A percentile compares a stretch with the other conserved stretches of the same genome.
phyloP scores from a whole-genome alignment of 306 rosid species.

The Sindora glabra region DNA sequence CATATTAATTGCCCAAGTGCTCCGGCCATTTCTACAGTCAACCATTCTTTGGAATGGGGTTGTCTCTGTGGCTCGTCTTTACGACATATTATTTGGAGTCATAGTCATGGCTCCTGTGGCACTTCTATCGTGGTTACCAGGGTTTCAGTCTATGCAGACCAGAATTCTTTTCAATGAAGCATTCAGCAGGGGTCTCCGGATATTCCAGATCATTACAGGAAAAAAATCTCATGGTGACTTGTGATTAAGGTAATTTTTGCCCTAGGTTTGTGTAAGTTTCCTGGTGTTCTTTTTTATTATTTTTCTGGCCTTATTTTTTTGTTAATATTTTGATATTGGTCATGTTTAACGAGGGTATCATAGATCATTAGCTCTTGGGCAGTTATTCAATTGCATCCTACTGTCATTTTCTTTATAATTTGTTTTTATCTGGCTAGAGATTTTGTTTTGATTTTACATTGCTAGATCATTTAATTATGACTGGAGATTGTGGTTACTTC shows the following conservation, averaged over 20 bases:
- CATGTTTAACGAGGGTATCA: no score
- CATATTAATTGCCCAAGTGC: constrained; percentile 70
- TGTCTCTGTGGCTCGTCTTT: constrained; percentile 60
- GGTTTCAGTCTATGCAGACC: constrained; percentile 87
- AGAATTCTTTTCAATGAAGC: constrained; percentile 83
- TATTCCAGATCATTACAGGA: constrained; percentile 68
- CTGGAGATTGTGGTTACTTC: no score
- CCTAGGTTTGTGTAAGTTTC: no score
- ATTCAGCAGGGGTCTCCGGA: constrained; percentile 73
- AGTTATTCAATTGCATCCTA: no score
- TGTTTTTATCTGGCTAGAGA: no score
- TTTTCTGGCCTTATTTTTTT: no score
- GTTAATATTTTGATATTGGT: no score
- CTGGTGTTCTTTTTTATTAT: no score
- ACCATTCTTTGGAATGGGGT: constrained; percentile 51
- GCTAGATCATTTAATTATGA: no score
- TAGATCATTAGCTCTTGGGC: no score
- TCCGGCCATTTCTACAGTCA: constrained; percentile 44
- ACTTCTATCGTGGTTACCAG: constrained; percentile 77
- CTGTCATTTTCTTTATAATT: no score
- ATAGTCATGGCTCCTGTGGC: constrained; percentile 75
- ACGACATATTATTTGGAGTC: constrained; percentile 70
- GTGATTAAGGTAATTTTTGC: constrained; percentile 40
- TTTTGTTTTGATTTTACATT: no score
- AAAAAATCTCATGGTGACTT: constrained; percentile 27